A percentile compares a stretch with the other conserved stretches of the same genome.
These are phyloP conservation scores for Geotrichum fermentans DNA, from an alignment of 1,139 yeast genomes.

Conservation along the genomic window DNA sequence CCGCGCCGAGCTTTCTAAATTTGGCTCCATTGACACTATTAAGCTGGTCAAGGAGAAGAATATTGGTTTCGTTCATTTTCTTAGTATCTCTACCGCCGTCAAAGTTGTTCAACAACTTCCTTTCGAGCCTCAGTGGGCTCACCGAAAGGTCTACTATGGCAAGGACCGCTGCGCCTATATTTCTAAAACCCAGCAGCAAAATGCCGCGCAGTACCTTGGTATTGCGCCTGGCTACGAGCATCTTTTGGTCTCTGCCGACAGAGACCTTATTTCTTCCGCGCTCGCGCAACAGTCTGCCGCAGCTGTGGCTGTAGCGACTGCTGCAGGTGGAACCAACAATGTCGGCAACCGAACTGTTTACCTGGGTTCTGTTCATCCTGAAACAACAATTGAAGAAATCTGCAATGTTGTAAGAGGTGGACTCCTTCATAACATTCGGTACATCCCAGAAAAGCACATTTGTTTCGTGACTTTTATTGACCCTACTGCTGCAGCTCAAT, in stretches of 20 bases:
- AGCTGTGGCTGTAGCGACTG: conserved; percentile 65
- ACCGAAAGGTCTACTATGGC: conserved; percentile 73
- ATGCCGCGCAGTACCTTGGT: conserved; percentile 93
- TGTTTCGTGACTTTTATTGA: conserved; percentile 91
- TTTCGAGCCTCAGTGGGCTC: conserved; percentile 50
- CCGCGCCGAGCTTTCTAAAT: conserved; percentile 59
- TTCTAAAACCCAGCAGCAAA: conserved; percentile 92
- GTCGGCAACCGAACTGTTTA: conserved; percentile 90
- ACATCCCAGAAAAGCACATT: conserved; percentile 74
- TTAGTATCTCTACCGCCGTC: conserved; percentile 76
- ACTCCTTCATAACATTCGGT: conserved; percentile 55
- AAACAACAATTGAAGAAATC: conserved; percentile 81
- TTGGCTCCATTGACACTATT: conserved; percentile 79
- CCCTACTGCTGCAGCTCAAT: conserved; percentile 89
- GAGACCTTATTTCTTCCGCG: conserved; percentile 49
- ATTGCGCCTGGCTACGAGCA: conserved; percentile 88
- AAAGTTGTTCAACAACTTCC: conserved; percentile 67
- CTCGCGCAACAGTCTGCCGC: conserved; percentile 69
- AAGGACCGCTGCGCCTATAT: conserved; percentile 81
- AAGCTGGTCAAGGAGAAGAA: conserved; percentile 69
- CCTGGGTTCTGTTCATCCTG: conserved; percentile 80
- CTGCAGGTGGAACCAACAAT: conserved; percentile 73
- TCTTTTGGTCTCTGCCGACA: conserved; percentile 72
- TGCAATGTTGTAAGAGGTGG: conserved; percentile 96
- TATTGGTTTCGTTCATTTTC: conserved; percentile 75